Evolutionary conservation across 176 grass and related monocot genomes (phyloP), one percentile per base, ranked within the genome.

Genomic region (Paspalum vaginatum): DNA sequence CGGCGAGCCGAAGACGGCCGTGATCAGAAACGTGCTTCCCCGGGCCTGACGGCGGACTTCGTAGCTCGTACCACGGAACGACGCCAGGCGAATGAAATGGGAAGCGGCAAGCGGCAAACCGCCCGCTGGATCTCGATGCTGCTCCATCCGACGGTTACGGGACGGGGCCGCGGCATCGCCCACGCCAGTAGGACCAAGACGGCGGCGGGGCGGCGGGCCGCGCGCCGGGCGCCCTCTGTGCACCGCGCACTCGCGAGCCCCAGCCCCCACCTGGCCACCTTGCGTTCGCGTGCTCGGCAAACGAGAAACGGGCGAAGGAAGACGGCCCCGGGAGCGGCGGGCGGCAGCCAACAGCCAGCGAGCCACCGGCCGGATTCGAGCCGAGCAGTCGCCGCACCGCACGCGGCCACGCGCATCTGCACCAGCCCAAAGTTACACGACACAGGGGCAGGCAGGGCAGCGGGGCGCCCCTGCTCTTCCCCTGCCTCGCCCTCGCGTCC

Each of bases 401-500:
- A 46, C 51, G 45, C 73, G 60, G 76, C 76, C 76, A 78, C 79
- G 49, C 80, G 74, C 75, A 86, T 41, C 57, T 2, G 43, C 77
- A 83, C 76, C 68, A 68, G 69, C 43, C 86, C 61, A 74, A 75
- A 84, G 80, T 67, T 67, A 51, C 81, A 84, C 61, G 81, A 74
- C 76, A 84, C 68, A 38, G 46, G 8, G 57, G 43, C 16, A 6
- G 57, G 43, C 16, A 6, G 40, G 61, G 46, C 68, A 5, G 17
- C 32, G 32, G 73, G 73, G 71, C 81, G 55, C 26, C 37, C 8
- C 27, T 3, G 15, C 13, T 10, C 43, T 27, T 51, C 56, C 61
- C 61, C 77, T 79, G 47, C 18, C 76, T 42, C 54, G 57, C 49
- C 4, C 6, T 72, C 71, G 73, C 73, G 74, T 60, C 46, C 42